Conservation (phyloP, 208 protist genomes). For the Leishmania tropica region DNA sequence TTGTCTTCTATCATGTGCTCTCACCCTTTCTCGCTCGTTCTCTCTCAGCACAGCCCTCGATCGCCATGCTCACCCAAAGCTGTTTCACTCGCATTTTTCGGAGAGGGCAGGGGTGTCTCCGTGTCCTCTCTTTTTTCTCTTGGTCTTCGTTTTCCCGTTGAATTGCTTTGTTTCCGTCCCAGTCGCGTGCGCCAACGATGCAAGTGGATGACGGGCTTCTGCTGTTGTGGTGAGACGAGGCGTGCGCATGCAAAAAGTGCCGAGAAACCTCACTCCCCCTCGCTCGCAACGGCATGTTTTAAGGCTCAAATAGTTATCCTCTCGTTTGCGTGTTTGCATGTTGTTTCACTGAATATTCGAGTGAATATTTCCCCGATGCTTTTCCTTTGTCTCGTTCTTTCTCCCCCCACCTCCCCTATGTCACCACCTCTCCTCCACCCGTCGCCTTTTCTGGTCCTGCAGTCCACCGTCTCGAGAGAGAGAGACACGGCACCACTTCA, state of each 20-base stretch:
- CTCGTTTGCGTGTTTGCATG: background rate
- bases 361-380: background rate
- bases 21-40: background rate
- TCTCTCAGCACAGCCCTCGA: background rate
- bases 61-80: background rate
- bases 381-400: background rate
- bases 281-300: background rate
- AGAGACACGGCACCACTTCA: background rate
- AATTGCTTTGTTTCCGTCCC: background rate
- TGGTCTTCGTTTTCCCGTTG: background rate
- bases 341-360: background rate
- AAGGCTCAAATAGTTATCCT: background rate
- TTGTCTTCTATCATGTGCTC: background rate
- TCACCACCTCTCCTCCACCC: background rate
- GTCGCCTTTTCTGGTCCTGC: background rate
- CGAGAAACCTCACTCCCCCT: background rate
- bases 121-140: background rate
- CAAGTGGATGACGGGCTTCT: background rate
- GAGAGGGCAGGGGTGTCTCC: too few relatives aligned
- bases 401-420: background rate
- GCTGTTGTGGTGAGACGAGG: background rate
- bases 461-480: background rate
- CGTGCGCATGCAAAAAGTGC: background rate
- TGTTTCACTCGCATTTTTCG: background rate
- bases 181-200: background rate